phyloP scores from a whole-genome alignment of 2,329 filamentous ascomycete species.

The Aspergillus latus region DNA sequence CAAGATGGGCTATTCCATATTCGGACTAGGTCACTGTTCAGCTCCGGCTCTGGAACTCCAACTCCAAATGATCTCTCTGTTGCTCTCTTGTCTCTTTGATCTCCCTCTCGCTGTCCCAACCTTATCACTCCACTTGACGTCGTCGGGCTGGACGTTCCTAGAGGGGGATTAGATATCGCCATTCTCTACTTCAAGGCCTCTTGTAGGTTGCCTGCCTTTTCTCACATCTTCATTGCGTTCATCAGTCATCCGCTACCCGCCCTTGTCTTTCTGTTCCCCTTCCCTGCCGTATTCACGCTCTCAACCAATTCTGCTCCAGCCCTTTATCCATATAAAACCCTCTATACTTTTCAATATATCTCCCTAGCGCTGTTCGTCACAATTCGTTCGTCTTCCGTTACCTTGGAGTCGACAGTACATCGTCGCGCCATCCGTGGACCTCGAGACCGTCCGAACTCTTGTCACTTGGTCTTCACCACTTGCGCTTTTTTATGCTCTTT shows the following conservation, averaged over 20 bases:
- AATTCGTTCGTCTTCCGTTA: slow-evolving; percentile 16
- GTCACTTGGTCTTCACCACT: slow-evolving; percentile 6
- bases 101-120: slow-evolving; percentile 4
- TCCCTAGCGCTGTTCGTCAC: slow-evolving; percentile 17
- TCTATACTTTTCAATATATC: slow-evolving; percentile 8
- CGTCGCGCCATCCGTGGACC: slow-evolving; percentile 22
- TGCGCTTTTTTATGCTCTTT: slow-evolving; percentile 19
- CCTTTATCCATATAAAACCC: slow-evolving; percentile 16
- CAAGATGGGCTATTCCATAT: slow-evolving; percentile 4
- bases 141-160: slow-evolving; percentile 20
- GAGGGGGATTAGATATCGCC: slow-evolving; percentile 19
- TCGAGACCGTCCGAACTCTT: slow-evolving; percentile 17
- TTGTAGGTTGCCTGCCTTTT: slow-evolving; percentile 45
- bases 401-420: slow-evolving; percentile 20
- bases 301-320: slow-evolving; percentile 14
- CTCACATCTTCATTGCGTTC: slow-evolving; percentile 25
- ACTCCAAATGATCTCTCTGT: not conserved
- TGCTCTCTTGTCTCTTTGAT: not conserved
- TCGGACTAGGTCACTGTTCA: slow-evolving; percentile 10
- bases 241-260: slow-evolving; percentile 13
- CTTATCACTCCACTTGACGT: slow-evolving; percentile 14
- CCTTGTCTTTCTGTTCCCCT: slow-evolving; percentile 21
- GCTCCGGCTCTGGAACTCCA: slow-evolving; percentile 12
- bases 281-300: slow-evolving; percentile 22
- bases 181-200: slow-evolving; percentile 35